Evolutionary conservation across 2,329 filamentous ascomycete species (phyloP).

Genomic region (Ceratocystis harringtonii): DNA sequence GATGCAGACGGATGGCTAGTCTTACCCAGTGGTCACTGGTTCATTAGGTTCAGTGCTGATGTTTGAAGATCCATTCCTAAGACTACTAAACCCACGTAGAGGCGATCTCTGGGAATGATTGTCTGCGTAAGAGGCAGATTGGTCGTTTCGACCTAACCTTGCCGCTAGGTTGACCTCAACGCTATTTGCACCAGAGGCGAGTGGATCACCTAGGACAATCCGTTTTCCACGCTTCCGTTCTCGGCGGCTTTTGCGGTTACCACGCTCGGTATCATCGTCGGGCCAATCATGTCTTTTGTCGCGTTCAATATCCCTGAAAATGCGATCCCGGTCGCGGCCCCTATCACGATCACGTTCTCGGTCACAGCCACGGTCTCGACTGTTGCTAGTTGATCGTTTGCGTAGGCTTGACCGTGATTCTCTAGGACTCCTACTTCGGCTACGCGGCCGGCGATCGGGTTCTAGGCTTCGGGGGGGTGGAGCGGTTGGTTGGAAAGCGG

Average conservation of each 20-base stretch:
- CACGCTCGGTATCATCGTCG: constrained; percentile 19
- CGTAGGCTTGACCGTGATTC: constrained; percentile 3
- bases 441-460: constrained; percentile 1
- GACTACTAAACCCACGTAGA: constrained; percentile 23
- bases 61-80: not conserved
- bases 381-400: constrained; percentile 6
- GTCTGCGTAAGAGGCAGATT: constrained; percentile 17
- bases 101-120: constrained; percentile 28
- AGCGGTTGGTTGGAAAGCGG: not conserved
- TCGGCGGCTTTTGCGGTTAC: constrained; percentile 14
- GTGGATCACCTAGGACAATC: not conserved
- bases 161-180: constrained; percentile 37
- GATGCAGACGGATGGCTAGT: not conserved
- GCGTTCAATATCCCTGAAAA: constrained; percentile 23
- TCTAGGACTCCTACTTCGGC: constrained; percentile 9
- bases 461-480: not conserved
- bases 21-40: not conserved
- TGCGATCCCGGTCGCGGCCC: constrained; percentile 18
- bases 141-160: constrained; percentile 26
- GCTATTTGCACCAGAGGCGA: constrained; percentile 33
- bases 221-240: constrained; percentile 13
- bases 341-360: constrained; percentile 17
- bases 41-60: not conserved
- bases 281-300: constrained; percentile 26
- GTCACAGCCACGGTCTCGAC: constrained; percentile 8